Base-by-base conservation (phyloP, 2,329 filamentous ascomycete genomes). In the Simplicillium sp. region DNA sequence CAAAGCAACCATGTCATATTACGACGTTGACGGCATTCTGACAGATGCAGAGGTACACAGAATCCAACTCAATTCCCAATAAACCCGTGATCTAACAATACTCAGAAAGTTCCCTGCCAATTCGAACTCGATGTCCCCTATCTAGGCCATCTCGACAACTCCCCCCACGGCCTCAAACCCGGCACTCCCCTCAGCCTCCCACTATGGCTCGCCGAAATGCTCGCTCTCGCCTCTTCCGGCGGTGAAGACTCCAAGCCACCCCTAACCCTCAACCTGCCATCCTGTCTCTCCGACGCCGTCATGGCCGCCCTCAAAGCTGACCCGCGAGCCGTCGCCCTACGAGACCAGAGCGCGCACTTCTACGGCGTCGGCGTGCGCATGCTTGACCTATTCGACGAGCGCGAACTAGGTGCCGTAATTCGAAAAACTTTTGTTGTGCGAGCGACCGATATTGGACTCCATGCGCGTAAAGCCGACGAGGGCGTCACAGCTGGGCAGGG, bases 191-290 rank as follows among this genome's bases (percentile, higher is more conserved):
- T 97, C 36, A 77, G 84, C 46, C 79, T 97, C 1, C 92, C 92
- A 2, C 73, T 97, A 49, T 98, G 92, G 92, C 80, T 98, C 11
- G 88, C 84, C 50, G 87, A 95, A 61, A 90, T 96, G 76, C 84
- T 98, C 39, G 86, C 87, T 25, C 75, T 94, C 35, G 80, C 77
- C 47, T 72, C 70, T 20, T 61, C 63, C 9, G 62, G 59, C 37
- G 57, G 44, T 44, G 61, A 64, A 20, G 62, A 68, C 42, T 55
- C 64, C 43, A 67, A 63, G 38, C 76, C 83, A 7, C 77, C 88
- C 17, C 75, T 92, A 4, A 84, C 84, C 0, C 77, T 97, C 45
- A 88, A 92, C 56, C 76, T 94, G 7, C 90, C 92, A 1, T 61
- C 76, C 0, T 82, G 86, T 3, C 76, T 97, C 1, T 81, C 84